phyloP scores from a whole-genome alignment of 306 rosid genomes.

The Quercus bicolor region DNA sequence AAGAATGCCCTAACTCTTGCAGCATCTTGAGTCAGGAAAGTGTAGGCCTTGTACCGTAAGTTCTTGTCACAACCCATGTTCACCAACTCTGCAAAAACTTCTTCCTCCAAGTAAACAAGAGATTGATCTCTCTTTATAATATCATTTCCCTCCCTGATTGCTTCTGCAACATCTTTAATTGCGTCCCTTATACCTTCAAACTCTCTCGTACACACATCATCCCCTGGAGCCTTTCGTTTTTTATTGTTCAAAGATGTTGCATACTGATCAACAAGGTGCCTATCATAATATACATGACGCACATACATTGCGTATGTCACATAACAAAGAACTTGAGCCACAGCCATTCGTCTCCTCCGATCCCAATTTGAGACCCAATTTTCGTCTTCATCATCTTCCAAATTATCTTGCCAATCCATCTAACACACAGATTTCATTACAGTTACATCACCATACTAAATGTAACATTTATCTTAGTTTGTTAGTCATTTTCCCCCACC shows the following conservation, averaged over 20 bases:
- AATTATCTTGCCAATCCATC: slow-evolving; percentile 12
- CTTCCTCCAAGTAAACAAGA: slow-evolving; percentile 6
- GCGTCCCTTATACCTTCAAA: slow-evolving; percentile 15
- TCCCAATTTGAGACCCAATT: slow-evolving; percentile 10
- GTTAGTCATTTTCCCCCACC: not conserved
- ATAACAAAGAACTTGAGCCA: slow-evolving; percentile 20
- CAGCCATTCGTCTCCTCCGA: slow-evolving; percentile 7
- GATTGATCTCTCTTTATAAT: slow-evolving; percentile 10
- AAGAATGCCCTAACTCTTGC: slow-evolving; percentile 18
- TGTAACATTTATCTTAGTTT: not conserved
- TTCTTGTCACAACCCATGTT: slow-evolving; percentile 9
- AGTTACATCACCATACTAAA: not conserved
- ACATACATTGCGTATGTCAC: slow-evolving; percentile 1
- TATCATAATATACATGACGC: not conserved
- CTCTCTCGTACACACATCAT: slow-evolving; percentile 2
- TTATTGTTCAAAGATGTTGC: not conserved
- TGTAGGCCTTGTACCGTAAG: not conserved
- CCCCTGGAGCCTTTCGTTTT: not conserved
- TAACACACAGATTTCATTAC: not conserved
- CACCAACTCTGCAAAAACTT: slow-evolving; percentile 18
- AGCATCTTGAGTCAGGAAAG: slow-evolving; percentile 15
- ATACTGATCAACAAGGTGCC: not conserved
- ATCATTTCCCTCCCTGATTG: slow-evolving; percentile 24
- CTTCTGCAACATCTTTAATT: slow-evolving; percentile 18
- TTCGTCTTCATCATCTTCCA: not conserved